phyloP scores from a whole-genome alignment of 1,139 yeast species.

The Yamadazyma oceani region DNA sequence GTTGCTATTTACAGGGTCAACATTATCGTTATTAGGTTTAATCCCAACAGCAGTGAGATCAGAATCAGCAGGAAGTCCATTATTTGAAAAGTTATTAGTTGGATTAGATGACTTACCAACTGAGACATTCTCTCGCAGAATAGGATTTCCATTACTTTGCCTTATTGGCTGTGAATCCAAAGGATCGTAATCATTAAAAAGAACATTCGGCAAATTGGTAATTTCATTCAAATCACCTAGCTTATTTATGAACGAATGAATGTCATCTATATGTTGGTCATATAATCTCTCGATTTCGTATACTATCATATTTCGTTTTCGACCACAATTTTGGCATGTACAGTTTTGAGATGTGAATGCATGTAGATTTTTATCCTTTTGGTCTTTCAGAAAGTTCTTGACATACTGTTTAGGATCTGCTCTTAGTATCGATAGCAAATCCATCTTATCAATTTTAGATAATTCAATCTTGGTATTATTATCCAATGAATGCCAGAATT shows the following conservation, averaged over 20 bases:
- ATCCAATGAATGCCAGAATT: conserved; percentile 71
- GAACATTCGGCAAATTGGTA: conserved; percentile 39
- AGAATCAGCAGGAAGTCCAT: background rate
- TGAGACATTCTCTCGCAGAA: too few relatives aligned
- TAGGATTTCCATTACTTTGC: too few relatives aligned
- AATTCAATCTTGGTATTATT: conserved; percentile 62
- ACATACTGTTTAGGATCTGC: conserved; percentile 10
- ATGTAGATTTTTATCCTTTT: conserved; percentile 12
- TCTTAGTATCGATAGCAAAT: conserved; percentile 11
- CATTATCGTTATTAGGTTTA: background rate
- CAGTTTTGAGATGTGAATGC: conserved; percentile 36
- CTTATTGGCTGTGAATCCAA: too few relatives aligned
- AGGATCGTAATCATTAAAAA: conserved; percentile 28
- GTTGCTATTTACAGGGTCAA: background rate
- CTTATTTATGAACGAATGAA: conserved; percentile 40
- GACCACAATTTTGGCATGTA: conserved; percentile 78
- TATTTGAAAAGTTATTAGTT: too few relatives aligned
- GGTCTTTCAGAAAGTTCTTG: conserved; percentile 9
- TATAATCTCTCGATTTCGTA: conserved; percentile 63
- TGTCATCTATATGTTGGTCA: conserved; percentile 60
- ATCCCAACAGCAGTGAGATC: too few relatives aligned
- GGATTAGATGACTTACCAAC: too few relatives aligned
- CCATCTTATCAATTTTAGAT: conserved; percentile 64
- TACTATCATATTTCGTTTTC: conserved; percentile 70
- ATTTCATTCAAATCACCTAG: conserved; percentile 42